Conservation (phyloP, 495 filamentous ascomycete species). For the Aspergillus affinis region DNA sequence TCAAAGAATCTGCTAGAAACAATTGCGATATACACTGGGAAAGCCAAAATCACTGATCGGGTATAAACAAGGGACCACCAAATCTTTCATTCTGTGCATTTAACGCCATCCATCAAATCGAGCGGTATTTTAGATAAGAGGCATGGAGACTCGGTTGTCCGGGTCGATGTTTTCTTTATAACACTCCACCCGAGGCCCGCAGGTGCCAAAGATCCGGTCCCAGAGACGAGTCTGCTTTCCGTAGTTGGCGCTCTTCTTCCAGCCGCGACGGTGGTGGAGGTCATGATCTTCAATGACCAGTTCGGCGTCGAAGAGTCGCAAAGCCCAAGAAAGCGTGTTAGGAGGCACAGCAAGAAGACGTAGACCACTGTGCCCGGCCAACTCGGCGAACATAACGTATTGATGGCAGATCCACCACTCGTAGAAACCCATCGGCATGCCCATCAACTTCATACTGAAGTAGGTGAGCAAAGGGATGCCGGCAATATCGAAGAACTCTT, state of each 20-base stretch:
- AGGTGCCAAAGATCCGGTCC: conserved; percentile 41
- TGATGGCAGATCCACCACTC: conserved; percentile 45
- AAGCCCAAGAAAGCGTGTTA: conserved; percentile 29
- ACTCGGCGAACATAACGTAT: conserved; percentile 37
- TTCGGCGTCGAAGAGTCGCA: conserved; percentile 31
- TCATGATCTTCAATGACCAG: conserved; percentile 42
- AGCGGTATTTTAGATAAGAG: conserved; percentile 9
- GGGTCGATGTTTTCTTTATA: conserved; percentile 33
- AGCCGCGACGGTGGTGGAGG: conserved; percentile 41
- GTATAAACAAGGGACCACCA: neutral
- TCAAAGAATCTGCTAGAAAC: neutral
- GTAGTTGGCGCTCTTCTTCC: conserved; percentile 42
- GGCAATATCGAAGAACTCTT: conserved; percentile 41
- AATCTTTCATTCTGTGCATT: neutral
- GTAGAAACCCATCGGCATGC: conserved; percentile 41
- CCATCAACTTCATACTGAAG: conserved; percentile 30
- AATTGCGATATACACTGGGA: neutral
- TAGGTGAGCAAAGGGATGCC: conserved; percentile 38
- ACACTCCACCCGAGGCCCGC: conserved; percentile 32
- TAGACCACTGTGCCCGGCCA: conserved; percentile 37
- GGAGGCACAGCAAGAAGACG: conserved; percentile 34
- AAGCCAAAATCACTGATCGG: neutral
- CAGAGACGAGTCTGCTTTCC: conserved; percentile 43
- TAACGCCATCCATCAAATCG: too few relatives aligned
- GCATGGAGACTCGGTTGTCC: conserved; percentile 31